phyloP scores from a whole-genome alignment of 371 early-diverging fungal genomes.

The Mortierella polycephala region DNA sequence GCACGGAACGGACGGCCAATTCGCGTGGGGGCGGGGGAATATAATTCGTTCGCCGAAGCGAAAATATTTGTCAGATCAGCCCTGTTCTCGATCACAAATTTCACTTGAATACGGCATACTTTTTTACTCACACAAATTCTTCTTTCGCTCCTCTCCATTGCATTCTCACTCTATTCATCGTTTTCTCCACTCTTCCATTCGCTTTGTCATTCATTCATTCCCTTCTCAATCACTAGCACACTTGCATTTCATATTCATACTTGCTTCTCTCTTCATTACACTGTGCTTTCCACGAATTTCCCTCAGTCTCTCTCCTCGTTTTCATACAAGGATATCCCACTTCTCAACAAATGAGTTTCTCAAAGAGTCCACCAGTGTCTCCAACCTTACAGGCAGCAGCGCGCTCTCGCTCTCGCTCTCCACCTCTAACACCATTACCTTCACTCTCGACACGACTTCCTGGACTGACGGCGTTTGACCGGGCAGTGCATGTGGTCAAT shows the following conservation, averaged over 20 bases:
- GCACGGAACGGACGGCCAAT: too few species aligned
- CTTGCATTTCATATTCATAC: neutral
- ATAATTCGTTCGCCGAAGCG: conserved; percentile 8
- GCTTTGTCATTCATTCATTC: neutral
- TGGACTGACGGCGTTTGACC: conserved; percentile 41
- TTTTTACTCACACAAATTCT: neutral
- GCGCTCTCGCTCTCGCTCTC: conserved; percentile 43
- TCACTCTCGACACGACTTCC: conserved; percentile 35
- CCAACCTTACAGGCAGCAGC: conserved; percentile 29
- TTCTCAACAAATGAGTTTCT: neutral
- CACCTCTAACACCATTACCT: conserved; percentile 28
- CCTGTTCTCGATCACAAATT: neutral
- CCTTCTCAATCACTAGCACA: neutral
- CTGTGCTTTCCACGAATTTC: neutral
- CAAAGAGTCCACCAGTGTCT: conserved; percentile 12
- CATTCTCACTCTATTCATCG: neutral
- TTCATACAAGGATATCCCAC: neutral
- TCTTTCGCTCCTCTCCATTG: neutral
- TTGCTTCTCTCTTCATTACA: neutral
- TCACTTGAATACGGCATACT: neutral
- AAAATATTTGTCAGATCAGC: neutral
- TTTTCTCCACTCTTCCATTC: neutral
- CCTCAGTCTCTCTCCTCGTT: neutral
- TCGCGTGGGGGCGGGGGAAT: neutral
- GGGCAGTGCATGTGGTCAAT: conserved; percentile 48